phyloP scores from a whole-genome alignment of 176 grass and related monocot genomes.

The Oryza glumipatula region DNA sequence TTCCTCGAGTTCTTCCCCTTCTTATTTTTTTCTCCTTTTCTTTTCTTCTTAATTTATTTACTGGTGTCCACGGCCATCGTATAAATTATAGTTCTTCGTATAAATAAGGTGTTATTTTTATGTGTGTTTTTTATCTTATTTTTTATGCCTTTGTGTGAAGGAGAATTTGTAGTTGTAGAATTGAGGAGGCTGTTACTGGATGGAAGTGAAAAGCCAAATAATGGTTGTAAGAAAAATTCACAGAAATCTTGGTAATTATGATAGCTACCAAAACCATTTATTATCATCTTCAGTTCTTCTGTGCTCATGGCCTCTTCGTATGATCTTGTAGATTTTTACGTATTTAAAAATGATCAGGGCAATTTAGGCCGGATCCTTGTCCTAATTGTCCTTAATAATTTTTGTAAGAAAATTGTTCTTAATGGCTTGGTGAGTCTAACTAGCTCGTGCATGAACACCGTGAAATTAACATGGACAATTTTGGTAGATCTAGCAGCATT shows the following conservation, averaged over 20 bases:
- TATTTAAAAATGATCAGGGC: not conserved
- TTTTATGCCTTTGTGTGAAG: conserved; percentile 31
- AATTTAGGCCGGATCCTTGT: conserved; percentile 5
- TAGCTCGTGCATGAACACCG: not conserved
- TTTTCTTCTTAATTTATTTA: not conserved
- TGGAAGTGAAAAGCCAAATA: conserved; percentile 18
- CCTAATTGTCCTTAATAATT: not conserved
- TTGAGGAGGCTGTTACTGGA: conserved; percentile 32
- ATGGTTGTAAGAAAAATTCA: conserved; percentile 36
- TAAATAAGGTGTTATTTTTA: conserved; percentile 47
- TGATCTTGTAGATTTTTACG: not conserved
- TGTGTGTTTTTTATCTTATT: not conserved
- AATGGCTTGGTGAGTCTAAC: not conserved
- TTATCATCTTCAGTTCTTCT: conserved; percentile 11
- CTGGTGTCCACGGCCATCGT: conserved; percentile 41
- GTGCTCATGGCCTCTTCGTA: not conserved
- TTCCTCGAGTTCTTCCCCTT: conserved; percentile 45
- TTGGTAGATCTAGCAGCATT: conserved; percentile 30
- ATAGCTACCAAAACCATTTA: conserved; percentile 22
- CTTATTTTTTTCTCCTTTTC: not conserved
- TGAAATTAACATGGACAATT: not conserved
- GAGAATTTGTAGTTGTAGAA: conserved; percentile 46
- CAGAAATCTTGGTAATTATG: conserved; percentile 45
- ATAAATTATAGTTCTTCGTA: conserved; percentile 53
- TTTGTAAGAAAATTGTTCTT: not conserved